Base-by-base conservation (phyloP, 352 stramenopile genomes). In the Peronosclerospora sorghi region DNA sequence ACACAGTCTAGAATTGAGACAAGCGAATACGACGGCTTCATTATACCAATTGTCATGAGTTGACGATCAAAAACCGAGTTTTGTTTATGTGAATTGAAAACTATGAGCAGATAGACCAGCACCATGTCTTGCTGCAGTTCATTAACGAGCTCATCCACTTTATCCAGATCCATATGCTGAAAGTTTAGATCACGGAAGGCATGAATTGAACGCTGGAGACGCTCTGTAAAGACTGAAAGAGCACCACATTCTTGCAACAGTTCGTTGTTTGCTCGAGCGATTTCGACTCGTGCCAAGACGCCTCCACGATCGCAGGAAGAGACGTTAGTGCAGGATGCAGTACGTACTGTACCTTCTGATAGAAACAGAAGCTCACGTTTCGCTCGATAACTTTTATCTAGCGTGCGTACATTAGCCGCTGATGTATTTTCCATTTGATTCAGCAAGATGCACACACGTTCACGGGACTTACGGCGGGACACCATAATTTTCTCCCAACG, bases 101-200 rank as follows among this genome's bases (percentile, higher is more conserved):
- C 39, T 13, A 90, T 78, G 1, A 87, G 55, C 42, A 86, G 40
- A 42, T 83, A 90, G 43, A 86, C 67, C 18, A 90, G 68, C 48
- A 74, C 71, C 68, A 90, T 86, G 41, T 80, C 68, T 23, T 77
- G 73, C 41, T 90, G 76, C 10, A 90, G 48, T 28, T 87, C 64
- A 21, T 53, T 54, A 32, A 87, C 73, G 50, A 84, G 63, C 18
- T 49, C 21, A 20, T 90, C 71, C 10, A 86, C 55, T 28, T 73
- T 52, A 27, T 90, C 74, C 13, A 84, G 38, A 35, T 87, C 73
- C 40, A 86, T 45, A 21, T 79, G 69, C 54, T 83, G 69, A 36
- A 87, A 82, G 47, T 87, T 86, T 35, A 90, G 59, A 12, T 60
- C 54, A 8, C 67, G 73, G 32, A 90, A 76, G 3, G 64, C 68